Evolutionary conservation across 306 rosid species (phyloP).

Genomic region (Corylus avellana): DNA sequence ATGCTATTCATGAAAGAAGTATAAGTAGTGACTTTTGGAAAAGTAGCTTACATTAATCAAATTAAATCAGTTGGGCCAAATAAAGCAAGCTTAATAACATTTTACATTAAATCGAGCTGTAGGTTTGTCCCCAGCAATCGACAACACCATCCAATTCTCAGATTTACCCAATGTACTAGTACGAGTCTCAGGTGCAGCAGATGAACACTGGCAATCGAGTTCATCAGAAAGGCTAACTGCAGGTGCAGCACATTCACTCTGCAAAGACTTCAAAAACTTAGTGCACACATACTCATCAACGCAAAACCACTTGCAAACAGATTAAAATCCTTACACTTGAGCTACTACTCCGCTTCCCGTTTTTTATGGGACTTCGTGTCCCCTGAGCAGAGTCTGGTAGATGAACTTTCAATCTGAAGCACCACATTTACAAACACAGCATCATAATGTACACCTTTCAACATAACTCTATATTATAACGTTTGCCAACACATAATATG

Average conservation of each 20-base stretch:
- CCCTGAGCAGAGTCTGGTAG: conserved; percentile 73
- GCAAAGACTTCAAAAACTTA: conserved; percentile 24
- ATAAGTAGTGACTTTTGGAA: conserved; percentile 1
- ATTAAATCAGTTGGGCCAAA: neutral
- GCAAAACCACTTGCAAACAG: conserved; percentile 13
- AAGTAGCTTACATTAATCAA: neutral
- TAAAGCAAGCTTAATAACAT: neutral
- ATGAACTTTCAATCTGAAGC: conserved; percentile 72
- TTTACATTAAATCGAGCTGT: conserved; percentile 51
- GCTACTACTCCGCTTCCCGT: conserved; percentile 54
- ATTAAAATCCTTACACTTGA: conserved; percentile 47
- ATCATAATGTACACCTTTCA: neutral
- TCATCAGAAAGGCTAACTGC: conserved; percentile 57
- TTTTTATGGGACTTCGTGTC: conserved; percentile 71
- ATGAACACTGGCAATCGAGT: conserved; percentile 42
- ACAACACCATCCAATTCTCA: conserved; percentile 77
- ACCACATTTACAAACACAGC: conserved; percentile 17
- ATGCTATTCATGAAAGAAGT: conserved; percentile 51
- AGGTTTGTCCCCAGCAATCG: conserved; percentile 55
- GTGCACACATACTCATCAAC: conserved; percentile 5
- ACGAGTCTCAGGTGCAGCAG: conserved; percentile 61
- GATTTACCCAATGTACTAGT: conserved; percentile 55
- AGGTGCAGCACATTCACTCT: conserved; percentile 59
- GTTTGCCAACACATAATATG: neutral
- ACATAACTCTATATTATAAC: neutral